Evolutionary conservation across 2,329 filamentous ascomycete genomes (phyloP), one percentile per base, ranked within the genome.

Genomic region (Neonectria hederae): DNA sequence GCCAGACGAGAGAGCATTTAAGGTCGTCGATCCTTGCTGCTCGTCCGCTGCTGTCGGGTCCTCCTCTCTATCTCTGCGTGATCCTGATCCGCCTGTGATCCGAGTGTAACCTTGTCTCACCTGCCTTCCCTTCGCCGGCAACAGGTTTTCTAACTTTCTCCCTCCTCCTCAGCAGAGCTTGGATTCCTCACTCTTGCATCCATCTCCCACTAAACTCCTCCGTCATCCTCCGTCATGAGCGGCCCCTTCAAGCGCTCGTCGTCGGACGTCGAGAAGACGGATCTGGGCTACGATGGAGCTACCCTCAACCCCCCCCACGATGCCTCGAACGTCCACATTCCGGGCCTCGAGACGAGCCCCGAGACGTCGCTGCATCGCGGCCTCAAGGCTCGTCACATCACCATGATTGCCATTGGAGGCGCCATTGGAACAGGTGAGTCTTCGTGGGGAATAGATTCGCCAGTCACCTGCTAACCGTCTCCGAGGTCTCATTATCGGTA

Each of bases 391-490:
- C 83, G 84, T 10, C 84, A 86, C 76, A 86, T 86, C 73, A 84
- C 82, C 74, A 86, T 86, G 84, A 86, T 86, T 78, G 91, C 91
- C 69, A 91, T 93, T 63, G 91, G 90, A 73, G 91, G 91, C 76
- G 90, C 91, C 66, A 89, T 93, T 64, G 91, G 88, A 60, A 92
- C 90, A 57, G 91, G 38, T 42, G 38, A 42, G 38, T 3, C n/a
- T 38, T 38, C 35, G 7, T 38, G 2, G 14, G 8, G 5, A 14
- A 14, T n/a, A 38, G 14, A 7, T 14, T 38, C 35, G 14, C n/a
- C 35, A 38, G n/a, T 17, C 35, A 14, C 14, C 35, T n/a, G 38
- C 38, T 42, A 21, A 42, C 38, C 38, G n/a, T 21, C 38, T 10
- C 21, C 38, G n/a, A 42, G 38, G 91, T 76, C 82, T 93, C 59